Percentiles rank a stretch among this genome's conserved stretches.
Conservation (phyloP, 2,329 filamentous ascomycete species). For the Venturia asperata region DNA sequence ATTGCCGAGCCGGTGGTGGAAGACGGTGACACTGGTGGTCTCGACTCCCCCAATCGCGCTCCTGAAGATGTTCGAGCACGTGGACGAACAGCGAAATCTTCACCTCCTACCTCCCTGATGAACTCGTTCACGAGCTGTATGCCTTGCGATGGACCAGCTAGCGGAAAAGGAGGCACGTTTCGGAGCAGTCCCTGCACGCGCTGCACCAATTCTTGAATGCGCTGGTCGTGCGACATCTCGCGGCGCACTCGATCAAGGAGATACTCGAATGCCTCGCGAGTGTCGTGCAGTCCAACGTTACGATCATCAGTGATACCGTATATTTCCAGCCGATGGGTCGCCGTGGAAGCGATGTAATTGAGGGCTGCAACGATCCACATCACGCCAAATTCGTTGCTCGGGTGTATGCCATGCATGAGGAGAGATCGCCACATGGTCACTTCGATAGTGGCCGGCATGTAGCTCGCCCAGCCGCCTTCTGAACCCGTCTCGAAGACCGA, state of each 20-base stretch:
- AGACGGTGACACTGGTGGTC: background rate
- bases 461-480: background rate
- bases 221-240: background rate
- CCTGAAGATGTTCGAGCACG: background rate
- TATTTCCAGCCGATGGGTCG: background rate
- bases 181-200: background rate
- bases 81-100: background rate
- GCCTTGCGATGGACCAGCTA: background rate
- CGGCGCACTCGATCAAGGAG: background rate
- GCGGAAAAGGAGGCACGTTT: background rate
- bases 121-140: background rate
- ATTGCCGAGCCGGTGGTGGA: background rate
- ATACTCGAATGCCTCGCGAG: conserved; percentile 3
- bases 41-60: background rate
- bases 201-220: background rate
- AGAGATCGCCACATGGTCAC: background rate
- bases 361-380: background rate
- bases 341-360: background rate
- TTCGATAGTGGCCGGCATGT: background rate
- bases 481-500: no score
- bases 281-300: background rate
- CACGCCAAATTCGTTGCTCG: background rate
- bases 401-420: background rate
- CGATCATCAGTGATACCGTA: background rate
- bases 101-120: background rate